Evolutionary conservation across 2,329 filamentous ascomycete species (phyloP).

Genomic region (Trichoderma sp.): DNA sequence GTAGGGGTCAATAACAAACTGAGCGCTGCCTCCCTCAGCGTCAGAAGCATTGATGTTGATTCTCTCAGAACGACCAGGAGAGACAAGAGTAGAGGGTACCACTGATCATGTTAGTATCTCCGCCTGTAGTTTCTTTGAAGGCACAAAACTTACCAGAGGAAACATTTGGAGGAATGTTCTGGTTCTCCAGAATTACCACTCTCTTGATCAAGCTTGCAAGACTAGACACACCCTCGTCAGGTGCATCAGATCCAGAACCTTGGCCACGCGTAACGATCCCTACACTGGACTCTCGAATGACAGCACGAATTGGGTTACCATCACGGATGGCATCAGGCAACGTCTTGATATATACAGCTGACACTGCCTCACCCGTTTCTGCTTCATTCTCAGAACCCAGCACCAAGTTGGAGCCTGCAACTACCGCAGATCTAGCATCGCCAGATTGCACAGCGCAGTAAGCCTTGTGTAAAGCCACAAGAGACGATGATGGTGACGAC

Average conservation of each 20-base stretch:
- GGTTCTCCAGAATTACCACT: conserved; percentile 31
- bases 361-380: conserved; percentile 37
- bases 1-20: conserved; percentile 27
- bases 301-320: conserved; percentile 37
- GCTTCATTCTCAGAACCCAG: neutral
- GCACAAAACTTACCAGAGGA: too few species aligned
- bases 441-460: conserved; percentile 14
- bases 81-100: too few species aligned
- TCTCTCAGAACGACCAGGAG: conserved; percentile 19
- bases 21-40: conserved; percentile 38
- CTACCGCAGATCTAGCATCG: conserved; percentile 9
- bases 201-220: conserved; percentile 33
- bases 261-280: conserved; percentile 34
- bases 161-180: conserved; percentile 28
- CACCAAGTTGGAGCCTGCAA: neutral
- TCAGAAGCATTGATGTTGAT: conserved; percentile 36
- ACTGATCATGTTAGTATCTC: too few species aligned
- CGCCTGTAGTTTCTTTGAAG: too few species aligned
- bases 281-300: conserved; percentile 32
- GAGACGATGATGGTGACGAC: neutral
- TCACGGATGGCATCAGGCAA: conserved; percentile 41
- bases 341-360: conserved; percentile 41
- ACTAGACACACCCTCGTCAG: conserved; percentile 28
- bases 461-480: conserved; percentile 18
- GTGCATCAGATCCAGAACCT: neutral